Base-by-base conservation (phyloP, 78 protist genomes). In the Dictyostelium intermedium region DNA sequence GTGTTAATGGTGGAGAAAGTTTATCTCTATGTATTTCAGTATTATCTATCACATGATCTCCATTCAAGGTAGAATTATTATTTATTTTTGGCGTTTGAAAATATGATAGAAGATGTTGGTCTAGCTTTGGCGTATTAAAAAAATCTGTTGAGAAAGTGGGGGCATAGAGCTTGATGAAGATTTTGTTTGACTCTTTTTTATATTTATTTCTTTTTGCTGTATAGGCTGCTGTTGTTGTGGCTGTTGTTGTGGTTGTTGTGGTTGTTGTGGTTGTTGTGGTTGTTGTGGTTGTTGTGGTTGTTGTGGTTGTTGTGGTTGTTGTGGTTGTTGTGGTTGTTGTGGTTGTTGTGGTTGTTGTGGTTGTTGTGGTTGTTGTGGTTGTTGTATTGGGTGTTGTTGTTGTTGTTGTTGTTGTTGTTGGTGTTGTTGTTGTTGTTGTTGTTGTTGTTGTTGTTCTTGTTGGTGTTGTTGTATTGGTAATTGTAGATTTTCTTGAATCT, bases 401-500 rank as follows among this genome's bases (percentile, higher is more conserved):
- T 39, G 43, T 39, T 39, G 43, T 39, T 39, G 43, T 39, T 39
- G 43, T 39, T 39, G 43, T 39, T 39, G 43, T 39, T 39, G 43
- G 2, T 39, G 43, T 39, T 39, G 43, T 39, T 39, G 43, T 39
- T 39, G 43, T 39, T 39, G 43, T 39, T 39, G 43, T 56, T 10
- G 9, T 13, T 56, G 66, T 20, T 53, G 63, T 53, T 53, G 63
- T 16, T 50, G 61, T 50, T 13, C 6, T 16, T 50, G 61, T 50
- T 13, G 61, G 5, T 47, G 43, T 39, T 10, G 32, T 66, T 66
- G 74, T 66, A 66, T 0, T 23, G 6, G 70, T 60, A 23, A 6
- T 66, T 66, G 32, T 85, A 79, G 45, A 85, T 84, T 39, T 66
- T 80, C 10, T 79, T 63, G 16, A 85, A 23, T 9, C 20, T 56